Evolutionary conservation across 2,329 filamentous ascomycete species (phyloP).

Genomic region (Aspergillus candidus): DNA sequence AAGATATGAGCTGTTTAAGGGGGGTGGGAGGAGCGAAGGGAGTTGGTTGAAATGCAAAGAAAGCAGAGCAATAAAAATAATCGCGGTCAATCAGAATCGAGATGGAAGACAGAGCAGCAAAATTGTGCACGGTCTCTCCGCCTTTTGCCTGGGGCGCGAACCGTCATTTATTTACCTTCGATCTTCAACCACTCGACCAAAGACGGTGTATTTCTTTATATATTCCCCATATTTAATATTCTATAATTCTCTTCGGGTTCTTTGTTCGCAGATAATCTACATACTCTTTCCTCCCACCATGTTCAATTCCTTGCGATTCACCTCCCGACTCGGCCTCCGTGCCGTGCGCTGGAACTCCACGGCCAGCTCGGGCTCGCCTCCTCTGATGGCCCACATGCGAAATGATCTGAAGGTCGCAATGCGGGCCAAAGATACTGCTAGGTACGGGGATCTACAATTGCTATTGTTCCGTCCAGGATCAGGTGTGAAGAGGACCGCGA

Average conservation of each 20-base stretch:
- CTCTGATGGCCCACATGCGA: slow-evolving; percentile 41
- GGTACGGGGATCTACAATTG: slow-evolving; percentile 23
- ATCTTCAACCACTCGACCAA: not conserved
- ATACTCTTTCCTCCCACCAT: slow-evolving; percentile 16
- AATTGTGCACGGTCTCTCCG: slow-evolving; percentile 31
- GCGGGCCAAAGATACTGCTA: slow-evolving; percentile 43
- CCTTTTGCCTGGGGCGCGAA: slow-evolving; percentile 10
- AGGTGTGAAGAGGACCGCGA: not conserved
- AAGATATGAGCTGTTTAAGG: slow-evolving; percentile 17
- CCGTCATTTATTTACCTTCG: slow-evolving; percentile 9
- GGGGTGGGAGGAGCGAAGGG: slow-evolving; percentile 14
- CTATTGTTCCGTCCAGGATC: not conserved
- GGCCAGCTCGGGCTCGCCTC: slow-evolving; percentile 30
- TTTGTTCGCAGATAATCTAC: not conserved
- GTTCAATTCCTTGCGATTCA: slow-evolving; percentile 28
- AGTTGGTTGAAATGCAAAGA: not conserved
- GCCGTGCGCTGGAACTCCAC: slow-evolving; percentile 38
- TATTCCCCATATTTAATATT: not conserved
- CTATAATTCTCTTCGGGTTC: not conserved
- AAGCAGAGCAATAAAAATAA: no score
- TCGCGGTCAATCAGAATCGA: slow-evolving; percentile 5
- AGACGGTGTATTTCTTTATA: not conserved
- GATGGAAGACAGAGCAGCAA: slow-evolving; percentile 23
- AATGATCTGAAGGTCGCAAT: slow-evolving; percentile 45
- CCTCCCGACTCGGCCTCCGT: slow-evolving; percentile 22